phyloP scores from a whole-genome alignment of 495 filamentous ascomycete species.

The Penicillium malachiteum region DNA sequence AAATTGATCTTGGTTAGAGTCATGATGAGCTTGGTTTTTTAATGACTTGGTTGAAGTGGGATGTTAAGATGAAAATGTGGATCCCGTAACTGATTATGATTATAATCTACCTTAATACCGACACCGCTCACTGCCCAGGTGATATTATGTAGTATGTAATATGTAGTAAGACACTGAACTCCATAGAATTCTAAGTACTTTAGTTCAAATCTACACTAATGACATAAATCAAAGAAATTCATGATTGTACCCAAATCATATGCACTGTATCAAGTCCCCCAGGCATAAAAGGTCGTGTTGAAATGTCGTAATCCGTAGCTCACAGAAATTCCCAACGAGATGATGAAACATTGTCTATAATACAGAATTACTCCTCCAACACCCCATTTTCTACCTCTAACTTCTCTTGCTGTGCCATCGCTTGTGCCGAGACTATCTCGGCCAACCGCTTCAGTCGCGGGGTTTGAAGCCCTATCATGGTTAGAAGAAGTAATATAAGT shows the following conservation, averaged over 20 bases:
- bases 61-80: not conserved
- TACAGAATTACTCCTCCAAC: slow-evolving; percentile 36
- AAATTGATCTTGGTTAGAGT: slow-evolving; percentile 66
- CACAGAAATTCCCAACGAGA: slow-evolving; percentile 23
- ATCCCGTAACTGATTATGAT: not conserved
- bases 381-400: slow-evolving; percentile 55
- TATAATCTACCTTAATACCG: not conserved
- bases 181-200: no score
- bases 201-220: no score
- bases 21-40: slow-evolving; percentile 16
- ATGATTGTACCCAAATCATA: slow-evolving; percentile 10
- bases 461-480: slow-evolving; percentile 79
- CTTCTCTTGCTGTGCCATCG: slow-evolving; percentile 89
- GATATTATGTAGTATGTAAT: no score
- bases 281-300: slow-evolving; percentile 18
- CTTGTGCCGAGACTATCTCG: slow-evolving; percentile 95
- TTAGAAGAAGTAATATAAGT: not conserved
- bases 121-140: not conserved
- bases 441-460: slow-evolving; percentile 90
- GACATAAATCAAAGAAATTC: no score
- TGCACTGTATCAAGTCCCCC: slow-evolving; percentile 28
- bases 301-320: slow-evolving; percentile 35
- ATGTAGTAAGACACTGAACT: no score
- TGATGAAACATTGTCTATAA: slow-evolving; percentile 23
- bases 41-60: not conserved